Evolutionary conservation across 768 basidiomycete species (phyloP), one percentile per base, ranked within the genome.

Genomic region (Auricularia cornea): DNA sequence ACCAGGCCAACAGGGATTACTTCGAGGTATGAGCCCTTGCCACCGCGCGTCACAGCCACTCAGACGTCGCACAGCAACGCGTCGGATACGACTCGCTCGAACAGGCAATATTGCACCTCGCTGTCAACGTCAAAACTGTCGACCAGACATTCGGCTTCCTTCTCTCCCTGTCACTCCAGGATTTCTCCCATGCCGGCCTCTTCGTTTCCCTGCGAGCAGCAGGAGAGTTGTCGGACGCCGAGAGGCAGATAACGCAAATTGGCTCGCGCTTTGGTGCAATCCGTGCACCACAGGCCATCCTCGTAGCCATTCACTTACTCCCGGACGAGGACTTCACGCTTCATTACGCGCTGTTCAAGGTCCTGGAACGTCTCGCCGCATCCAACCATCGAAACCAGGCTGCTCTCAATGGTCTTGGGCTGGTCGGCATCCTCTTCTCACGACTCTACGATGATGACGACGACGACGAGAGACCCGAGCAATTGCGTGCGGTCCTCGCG

Each of bases 321-420:
- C 73, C 26, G 31, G 20, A 5, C 32, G 59, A 51, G 18, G 78
- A 81, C 61, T 57, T 68, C 0, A 67, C 74, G 20, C 73, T 85
- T 67, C 82, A 85, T 12, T 82, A 84, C 63, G 77, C 79, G 26
- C 71, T 85, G 8, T 82, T 82, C 71, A 87, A 82, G 68, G 72
- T 89, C 12, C 73, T 90, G 60, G 91, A 92, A 64, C 76, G 81
- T 3, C 76, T 92, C 2, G 80, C 83, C 3, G 76, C 76, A 6
- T 76, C 80, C 32, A 84, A 79, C 63, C 91, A 92, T 71, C 78
- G 86, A 38, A 92, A 92, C 69, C 84, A 84, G 26, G 87, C 84
- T 11, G 74, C 88, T 11, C 75, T 93, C 54, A 85, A 83, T 68
- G 83, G 78, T 66, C 71, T 86, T 18, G 83, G 82, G 6, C 72